Evolutionary conservation across 2,329 filamentous ascomycete species (phyloP).

Genomic region (Arthrinium puccinioides): DNA sequence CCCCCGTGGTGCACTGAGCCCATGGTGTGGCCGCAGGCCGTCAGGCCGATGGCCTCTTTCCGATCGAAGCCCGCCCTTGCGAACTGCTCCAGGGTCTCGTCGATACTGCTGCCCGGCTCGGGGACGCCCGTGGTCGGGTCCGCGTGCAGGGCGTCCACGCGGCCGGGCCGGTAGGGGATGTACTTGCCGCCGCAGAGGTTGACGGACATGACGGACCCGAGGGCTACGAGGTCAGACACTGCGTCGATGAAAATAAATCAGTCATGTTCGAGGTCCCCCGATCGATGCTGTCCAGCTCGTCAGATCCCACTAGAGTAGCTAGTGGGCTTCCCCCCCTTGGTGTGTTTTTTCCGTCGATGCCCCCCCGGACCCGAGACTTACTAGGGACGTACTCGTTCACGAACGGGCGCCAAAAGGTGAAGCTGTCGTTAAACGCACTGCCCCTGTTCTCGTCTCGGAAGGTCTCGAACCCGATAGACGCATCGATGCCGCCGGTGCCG

Average conservation of each 20-base stretch:
- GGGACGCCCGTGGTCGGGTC: slow-evolving; percentile 20
- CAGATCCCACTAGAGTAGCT: too few species aligned
- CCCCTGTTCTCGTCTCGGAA: slow-evolving; percentile 13
- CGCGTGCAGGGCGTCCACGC: slow-evolving; percentile 16
- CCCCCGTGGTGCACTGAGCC: slow-evolving; percentile 20
- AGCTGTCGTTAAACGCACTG: slow-evolving; percentile 13
- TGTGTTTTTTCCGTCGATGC: neutral
- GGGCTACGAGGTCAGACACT: slow-evolving; percentile 22
- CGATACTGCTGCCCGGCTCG: slow-evolving; percentile 14
- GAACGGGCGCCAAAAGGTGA: slow-evolving; percentile 18
- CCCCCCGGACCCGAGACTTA: slow-evolving; percentile 6
- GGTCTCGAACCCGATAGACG: slow-evolving; percentile 13
- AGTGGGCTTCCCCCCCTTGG: too few species aligned
- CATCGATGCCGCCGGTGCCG: slow-evolving; percentile 14
- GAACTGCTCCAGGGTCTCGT: slow-evolving; percentile 18
- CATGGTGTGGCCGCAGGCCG: slow-evolving; percentile 20
- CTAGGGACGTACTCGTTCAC: slow-evolving; percentile 20
- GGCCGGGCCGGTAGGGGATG: slow-evolving; percentile 19
- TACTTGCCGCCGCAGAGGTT: slow-evolving; percentile 17
- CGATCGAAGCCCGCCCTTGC: slow-evolving; percentile 16
- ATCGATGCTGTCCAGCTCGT: neutral
- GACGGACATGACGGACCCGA: slow-evolving; percentile 21
- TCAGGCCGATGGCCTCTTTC: slow-evolving; percentile 16
- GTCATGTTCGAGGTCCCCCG: neutral
- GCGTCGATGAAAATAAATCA: neutral